These are phyloP conservation scores for Claviceps capensis DNA, from an alignment of 2,329 filamentous ascomycete genomes.

Conservation along the genomic window DNA sequence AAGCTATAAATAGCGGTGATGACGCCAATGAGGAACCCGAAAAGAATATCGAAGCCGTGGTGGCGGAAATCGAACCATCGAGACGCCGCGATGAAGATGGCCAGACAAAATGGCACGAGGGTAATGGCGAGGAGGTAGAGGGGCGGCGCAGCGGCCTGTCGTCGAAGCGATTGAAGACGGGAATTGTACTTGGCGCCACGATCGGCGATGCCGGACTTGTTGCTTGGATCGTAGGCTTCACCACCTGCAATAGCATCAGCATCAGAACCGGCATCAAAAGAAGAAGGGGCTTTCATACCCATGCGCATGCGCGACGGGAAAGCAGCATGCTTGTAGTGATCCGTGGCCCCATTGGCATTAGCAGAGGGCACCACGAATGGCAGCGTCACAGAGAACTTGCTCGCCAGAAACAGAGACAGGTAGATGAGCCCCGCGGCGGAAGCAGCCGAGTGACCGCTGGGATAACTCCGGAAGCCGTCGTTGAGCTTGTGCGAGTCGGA, in stretches of 20 bases:
- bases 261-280: neutral
- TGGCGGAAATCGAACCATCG: conserved; percentile 84
- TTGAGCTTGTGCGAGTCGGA: conserved; percentile 46
- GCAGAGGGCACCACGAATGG: conserved; percentile 46
- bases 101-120: conserved; percentile 56
- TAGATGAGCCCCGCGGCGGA: conserved; percentile 73
- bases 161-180: conserved; percentile 32
- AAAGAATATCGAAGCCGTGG: conserved; percentile 83
- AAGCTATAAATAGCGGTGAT: conserved; percentile 61
- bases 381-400: conserved; percentile 63
- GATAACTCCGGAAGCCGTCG: conserved; percentile 75
- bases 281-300: neutral
- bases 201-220: conserved; percentile 11
- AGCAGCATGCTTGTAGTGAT: conserved; percentile 44
- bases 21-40: conserved; percentile 68
- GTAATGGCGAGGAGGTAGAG: conserved; percentile 60
- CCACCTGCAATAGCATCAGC: conserved; percentile 22
- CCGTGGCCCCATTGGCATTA: conserved; percentile 26
- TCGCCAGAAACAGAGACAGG: conserved; percentile 73
- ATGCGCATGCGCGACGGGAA: conserved; percentile 53
- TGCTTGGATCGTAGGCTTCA: conserved; percentile 18
- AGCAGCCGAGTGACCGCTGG: conserved; percentile 43
- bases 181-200: conserved; percentile 15
- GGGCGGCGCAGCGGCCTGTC: conserved; percentile 69
- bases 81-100: conserved; percentile 72